Evolutionary conservation across 106 monocot species (phyloP), one percentile per base, ranked within the genome.

Genomic region (Amphibolis antarctica): DNA sequence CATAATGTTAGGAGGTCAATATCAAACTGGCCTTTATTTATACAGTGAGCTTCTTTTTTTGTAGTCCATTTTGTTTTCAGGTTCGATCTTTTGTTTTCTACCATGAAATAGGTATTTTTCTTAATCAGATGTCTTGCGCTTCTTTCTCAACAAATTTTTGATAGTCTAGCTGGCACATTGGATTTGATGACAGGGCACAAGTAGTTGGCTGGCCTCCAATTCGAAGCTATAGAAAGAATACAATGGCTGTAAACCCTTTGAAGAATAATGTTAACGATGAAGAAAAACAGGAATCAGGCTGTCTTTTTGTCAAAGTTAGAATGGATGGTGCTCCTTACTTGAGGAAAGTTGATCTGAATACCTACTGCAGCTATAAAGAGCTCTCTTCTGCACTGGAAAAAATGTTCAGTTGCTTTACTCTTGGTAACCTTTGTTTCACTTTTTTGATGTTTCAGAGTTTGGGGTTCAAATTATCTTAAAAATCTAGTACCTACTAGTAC

Each of bases 131-230:
- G 21, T 28, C 18, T 1, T 20, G 22, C 25, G 18, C 24, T 11
- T 3, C 25, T 45, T 47, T 23, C 18, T 45, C 45, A 63, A 46
- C 22, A 20, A 22, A 46, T 46, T 12, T 26, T 17, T 63, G 26
- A 46, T 26, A 24, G 36, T 36, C 36, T 36, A 36, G 36, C 36
- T 36, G 2, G 7, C 2, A 7, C 4, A 7, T 36, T 2, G 7
- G 36, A 4, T 44, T 15, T 60, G 65, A 28, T 24, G 9, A 70
- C 66, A 86, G 86, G 63, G 82, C 86, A 46, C 82, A 86, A 29
- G 82, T 86, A 13, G 86, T 86, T 6, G 86, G 86, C 46, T 86
- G 86, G 86, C 86, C 86, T 26, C 86, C 86, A 36, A 77, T 82
- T 12, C 66, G 86, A 17, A 77, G 51, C 26, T 86, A 74, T 67